Evolutionary conservation across 768 basidiomycete species (phyloP).

Genomic region (Mycena amicta): DNA sequence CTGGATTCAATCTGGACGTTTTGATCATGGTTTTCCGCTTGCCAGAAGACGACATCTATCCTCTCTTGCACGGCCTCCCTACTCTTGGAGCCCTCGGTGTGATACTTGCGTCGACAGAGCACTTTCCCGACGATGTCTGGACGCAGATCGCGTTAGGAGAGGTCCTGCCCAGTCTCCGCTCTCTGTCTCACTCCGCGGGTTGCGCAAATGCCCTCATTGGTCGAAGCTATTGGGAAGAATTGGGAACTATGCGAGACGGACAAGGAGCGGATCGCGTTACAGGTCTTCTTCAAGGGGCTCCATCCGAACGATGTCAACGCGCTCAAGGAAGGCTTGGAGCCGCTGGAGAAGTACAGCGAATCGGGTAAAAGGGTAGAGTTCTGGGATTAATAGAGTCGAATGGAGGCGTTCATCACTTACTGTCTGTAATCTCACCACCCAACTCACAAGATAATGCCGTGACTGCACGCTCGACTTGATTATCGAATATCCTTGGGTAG

Average conservation of each 20-base stretch:
- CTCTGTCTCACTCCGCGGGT: not conserved
- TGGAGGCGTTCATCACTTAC: too few species aligned
- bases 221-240: not conserved
- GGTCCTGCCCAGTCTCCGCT: not conserved
- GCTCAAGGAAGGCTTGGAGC: not conserved
- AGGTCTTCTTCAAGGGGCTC: not conserved
- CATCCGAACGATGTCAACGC: not conserved
- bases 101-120: not conserved
- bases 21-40: not conserved
- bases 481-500: too few species aligned
- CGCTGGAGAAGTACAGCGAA: not conserved
- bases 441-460: too few species aligned
- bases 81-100: not conserved
- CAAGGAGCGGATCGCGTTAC: not conserved
- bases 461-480: too few species aligned
- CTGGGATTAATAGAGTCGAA: too few species aligned
- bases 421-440: too few species aligned
- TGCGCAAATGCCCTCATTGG: not conserved
- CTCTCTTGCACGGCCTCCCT: not conserved
- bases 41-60: not conserved
- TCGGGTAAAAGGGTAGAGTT: not conserved
- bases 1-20: not conserved
- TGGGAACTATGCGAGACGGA: not conserved
- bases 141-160: not conserved
- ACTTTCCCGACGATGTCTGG: not conserved